phyloP scores from a whole-genome alignment of 2,329 filamentous ascomycete species.

The Penicillium griseofulvum region DNA sequence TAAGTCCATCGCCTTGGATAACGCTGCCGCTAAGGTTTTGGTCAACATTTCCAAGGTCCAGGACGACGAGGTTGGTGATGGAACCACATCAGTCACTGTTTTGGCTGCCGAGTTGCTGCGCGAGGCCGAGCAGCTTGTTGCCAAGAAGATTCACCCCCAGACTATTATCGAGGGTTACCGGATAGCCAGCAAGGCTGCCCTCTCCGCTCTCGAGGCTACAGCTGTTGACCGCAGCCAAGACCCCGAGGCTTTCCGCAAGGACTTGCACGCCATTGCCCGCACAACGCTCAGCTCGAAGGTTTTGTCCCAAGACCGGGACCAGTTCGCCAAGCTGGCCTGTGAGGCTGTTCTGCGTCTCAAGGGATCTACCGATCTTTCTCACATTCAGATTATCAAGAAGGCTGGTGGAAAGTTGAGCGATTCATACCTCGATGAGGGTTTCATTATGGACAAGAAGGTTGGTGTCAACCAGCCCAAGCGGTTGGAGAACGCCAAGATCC shows the following conservation, averaged over 20 bases:
- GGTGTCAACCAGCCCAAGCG: constrained; percentile 98
- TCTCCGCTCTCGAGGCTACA: constrained; percentile 76
- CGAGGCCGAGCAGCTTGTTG: constrained; percentile 94
- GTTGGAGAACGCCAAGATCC: constrained; percentile 95
- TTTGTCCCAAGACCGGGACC: constrained; percentile 84
- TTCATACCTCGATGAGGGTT: constrained; percentile 95
- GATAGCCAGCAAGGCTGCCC: constrained; percentile 88
- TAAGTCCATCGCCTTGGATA: constrained; percentile 97
- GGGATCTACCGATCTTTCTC: constrained; percentile 87
- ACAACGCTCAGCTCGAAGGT: constrained; percentile 98
- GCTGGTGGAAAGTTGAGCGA: constrained; percentile 95
- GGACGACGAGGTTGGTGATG: constrained; percentile 97
- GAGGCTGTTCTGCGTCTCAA: constrained; percentile 89
- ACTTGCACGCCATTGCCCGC: constrained; percentile 84
- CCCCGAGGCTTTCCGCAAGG: constrained; percentile 79
- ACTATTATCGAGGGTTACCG: constrained; percentile 99
- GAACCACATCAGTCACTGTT: constrained; percentile 96
- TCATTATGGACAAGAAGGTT: constrained; percentile 98
- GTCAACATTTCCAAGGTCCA: constrained; percentile 99
- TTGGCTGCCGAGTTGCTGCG: constrained; percentile 90
- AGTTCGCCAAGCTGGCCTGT: constrained; percentile 85
- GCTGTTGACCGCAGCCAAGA: constrained; percentile 89
- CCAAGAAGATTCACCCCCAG: constrained; percentile 98
- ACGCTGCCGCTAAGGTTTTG: constrained; percentile 94
- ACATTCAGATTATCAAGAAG: constrained; percentile 99